Evolutionary conservation across 352 stramenopile genomes (phyloP), one percentile per base, ranked within the genome.

Genomic region (Sclerospora graminicola): DNA sequence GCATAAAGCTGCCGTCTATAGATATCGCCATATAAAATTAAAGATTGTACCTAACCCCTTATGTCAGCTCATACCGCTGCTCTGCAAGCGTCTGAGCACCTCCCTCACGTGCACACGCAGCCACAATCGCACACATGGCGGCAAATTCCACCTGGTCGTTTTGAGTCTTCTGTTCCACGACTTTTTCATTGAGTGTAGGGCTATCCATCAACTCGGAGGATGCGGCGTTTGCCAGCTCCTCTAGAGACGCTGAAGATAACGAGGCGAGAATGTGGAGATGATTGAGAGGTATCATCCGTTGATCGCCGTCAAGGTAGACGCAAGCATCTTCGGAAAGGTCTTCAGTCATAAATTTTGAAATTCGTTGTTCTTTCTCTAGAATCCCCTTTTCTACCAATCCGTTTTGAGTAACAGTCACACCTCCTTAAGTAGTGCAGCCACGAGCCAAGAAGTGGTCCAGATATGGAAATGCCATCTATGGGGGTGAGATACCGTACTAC

Each of bases 51-150:
- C 47, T 16, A 26, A 18, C 1, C 23, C 20, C 14, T 27, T 45
- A 4, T 33, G 8, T 39, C 13, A 9, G 9, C 32, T 63, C 26
- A 5, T 45, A 66, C 42, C 53, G 57, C 18, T 49, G 48, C 18
- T 54, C 53, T 16, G 30, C 29, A 13, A 35, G 19, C 15, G 37
- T 46, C 5, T 30, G 39, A n/a, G 8, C 24, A 1, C 43, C 14
- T 31, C 49, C 62, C 3, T 64, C 44, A 43, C 45, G 47, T 4
- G 57, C 49, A 41, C 47, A 53, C 11, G 27, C 41, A 14, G 47
- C 37, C 1, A 75, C 35, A 8, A 70, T 60, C 13, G 39, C 48
- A 34, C 49, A 68, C 46, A 76, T 59, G 15, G 35, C 55, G 38
- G 44, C 54, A 19, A 60, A 68, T 0, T 46, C 23, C 16, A 54